phyloP scores from a whole-genome alignment of 257 asterid genomes.

The Verbena officinalis region DNA sequence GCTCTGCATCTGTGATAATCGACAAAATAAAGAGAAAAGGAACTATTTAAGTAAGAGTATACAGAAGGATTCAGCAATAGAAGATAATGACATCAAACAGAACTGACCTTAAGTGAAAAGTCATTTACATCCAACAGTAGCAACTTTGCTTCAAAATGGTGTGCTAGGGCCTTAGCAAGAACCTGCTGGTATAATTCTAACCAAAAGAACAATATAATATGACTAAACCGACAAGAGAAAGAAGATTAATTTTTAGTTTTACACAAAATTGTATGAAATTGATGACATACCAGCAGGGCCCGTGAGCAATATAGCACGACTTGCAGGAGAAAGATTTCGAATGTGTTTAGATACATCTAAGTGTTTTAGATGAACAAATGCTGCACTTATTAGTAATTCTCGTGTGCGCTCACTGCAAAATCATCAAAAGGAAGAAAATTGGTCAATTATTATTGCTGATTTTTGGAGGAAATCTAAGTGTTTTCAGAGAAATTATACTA shows the following conservation, averaged over 20 bases:
- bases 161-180: slow-evolving; percentile 91
- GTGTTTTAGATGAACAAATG: slow-evolving; percentile 82
- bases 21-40: slow-evolving; percentile 23
- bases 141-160: slow-evolving; percentile 74
- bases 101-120: slow-evolving; percentile 77
- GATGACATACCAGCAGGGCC: slow-evolving; percentile 79
- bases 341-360: slow-evolving; percentile 81
- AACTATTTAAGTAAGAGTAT: slow-evolving; percentile 25
- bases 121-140: slow-evolving; percentile 75
- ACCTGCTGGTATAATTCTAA: slow-evolving; percentile 76
- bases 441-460: slow-evolving; percentile 1
- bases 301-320: slow-evolving; percentile 85
- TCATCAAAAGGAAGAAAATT: slow-evolving; percentile 21
- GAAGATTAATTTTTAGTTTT: background rate
- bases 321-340: slow-evolving; percentile 90
- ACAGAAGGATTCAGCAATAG: background rate
- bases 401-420: slow-evolving; percentile 73
- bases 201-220: slow-evolving; percentile 1
- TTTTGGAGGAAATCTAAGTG: background rate
- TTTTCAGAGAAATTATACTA: background rate
- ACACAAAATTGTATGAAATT: background rate
- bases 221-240: background rate
- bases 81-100: slow-evolving; percentile 20
- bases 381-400: slow-evolving; percentile 75
- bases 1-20: slow-evolving; percentile 72